Evolutionary conservation across 139 green algal species (phyloP).

Genomic region (Chlamydomonas urium): DNA sequence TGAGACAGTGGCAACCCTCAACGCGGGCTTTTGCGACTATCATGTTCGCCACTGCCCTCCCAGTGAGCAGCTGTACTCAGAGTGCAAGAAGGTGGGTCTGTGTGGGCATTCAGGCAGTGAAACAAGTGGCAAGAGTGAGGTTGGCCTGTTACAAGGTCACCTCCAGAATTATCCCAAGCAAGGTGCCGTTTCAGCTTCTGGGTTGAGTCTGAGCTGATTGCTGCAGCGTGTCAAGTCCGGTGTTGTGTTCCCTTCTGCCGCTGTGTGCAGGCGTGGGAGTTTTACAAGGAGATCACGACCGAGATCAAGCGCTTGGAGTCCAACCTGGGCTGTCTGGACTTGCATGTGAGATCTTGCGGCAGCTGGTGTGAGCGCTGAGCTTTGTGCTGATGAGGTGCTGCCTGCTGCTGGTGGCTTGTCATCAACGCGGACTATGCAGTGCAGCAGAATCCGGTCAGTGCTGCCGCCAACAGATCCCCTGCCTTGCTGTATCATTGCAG

Average conservation of each 20-base stretch:
- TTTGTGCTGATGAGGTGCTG: not conserved
- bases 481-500: not conserved
- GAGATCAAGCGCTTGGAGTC: not conserved
- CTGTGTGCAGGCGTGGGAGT: not conserved
- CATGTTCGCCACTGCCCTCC: constrained; percentile 60
- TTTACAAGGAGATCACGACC: constrained; percentile 5
- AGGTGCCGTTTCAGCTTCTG: not conserved
- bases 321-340: not conserved
- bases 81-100: constrained; percentile 41
- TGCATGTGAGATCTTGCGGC: not conserved
- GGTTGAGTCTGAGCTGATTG: not conserved
- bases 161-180: not conserved
- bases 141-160: not conserved
- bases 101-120: not conserved
- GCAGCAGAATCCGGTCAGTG: not conserved
- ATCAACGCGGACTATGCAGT: not conserved
- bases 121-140: not conserved
- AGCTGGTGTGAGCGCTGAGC: not conserved
- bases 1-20: constrained; percentile 67
- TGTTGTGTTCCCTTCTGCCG: not conserved
- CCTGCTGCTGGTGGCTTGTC: not conserved
- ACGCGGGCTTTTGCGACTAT: constrained; percentile 76
- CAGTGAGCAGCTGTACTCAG: constrained; percentile 52
- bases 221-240: too few species aligned
- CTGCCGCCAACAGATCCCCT: too few species aligned